These are phyloP conservation scores for Pseudogymnoascus sp. DNA, from an alignment of 2,329 filamentous ascomycete species.

Conservation along the genomic window DNA sequence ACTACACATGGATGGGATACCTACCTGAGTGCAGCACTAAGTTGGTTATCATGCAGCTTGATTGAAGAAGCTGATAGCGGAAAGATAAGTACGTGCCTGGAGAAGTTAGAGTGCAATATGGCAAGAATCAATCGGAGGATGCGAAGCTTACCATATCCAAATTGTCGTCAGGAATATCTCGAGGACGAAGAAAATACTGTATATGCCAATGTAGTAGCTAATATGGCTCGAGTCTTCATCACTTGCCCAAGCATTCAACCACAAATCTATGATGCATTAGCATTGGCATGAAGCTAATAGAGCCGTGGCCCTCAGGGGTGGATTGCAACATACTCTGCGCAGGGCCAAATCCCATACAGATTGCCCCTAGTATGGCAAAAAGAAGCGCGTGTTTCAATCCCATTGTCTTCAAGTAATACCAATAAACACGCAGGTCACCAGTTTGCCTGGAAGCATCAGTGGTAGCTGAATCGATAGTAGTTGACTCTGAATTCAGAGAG, in stretches of 20 bases:
- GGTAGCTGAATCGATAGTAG: neutral
- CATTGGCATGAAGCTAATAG: neutral
- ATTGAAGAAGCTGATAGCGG: constrained; percentile 2
- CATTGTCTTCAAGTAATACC: constrained; percentile 24
- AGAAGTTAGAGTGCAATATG: neutral
- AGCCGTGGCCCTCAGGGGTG: neutral
- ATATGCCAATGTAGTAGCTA: constrained; percentile 3
- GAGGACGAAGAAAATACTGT: constrained; percentile 7
- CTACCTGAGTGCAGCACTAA: neutral
- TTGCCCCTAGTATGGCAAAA: neutral
- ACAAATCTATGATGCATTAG: neutral
- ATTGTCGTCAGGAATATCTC: neutral
- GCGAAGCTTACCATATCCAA: neutral
- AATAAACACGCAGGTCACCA: constrained; percentile 25
- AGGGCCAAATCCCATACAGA: neutral
- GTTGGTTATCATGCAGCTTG: neutral
- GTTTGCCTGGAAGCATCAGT: constrained; percentile 12
- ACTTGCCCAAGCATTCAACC: neutral
- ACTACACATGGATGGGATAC: neutral
- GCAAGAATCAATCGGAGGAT: no score
- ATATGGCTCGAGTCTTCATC: neutral
- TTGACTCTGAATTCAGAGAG: neutral
- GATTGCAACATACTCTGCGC: neutral
- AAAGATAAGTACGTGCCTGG: neutral
- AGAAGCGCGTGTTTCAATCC: constrained; percentile 15